Conservation (phyloP, 768 basidiomycete genomes). For the Saitozyma podzolica region DNA sequence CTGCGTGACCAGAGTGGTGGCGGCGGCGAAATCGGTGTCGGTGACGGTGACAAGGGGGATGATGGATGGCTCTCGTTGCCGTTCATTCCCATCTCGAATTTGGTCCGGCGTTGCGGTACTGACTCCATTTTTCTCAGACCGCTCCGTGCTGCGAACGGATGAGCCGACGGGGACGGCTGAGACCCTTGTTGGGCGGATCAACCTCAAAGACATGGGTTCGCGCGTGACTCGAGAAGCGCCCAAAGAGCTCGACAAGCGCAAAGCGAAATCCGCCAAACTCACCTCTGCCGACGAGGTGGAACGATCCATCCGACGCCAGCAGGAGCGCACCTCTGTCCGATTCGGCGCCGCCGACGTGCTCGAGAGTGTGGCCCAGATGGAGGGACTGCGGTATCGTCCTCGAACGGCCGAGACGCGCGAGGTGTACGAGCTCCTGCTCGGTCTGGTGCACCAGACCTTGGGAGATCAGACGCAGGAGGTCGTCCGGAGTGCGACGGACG, state of each 20-base stretch:
- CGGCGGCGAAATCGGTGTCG: no score
- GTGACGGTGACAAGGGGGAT: not conserved
- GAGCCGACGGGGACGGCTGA: conserved; percentile 97
- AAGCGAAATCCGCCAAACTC: conserved; percentile 66
- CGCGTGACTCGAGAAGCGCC: conserved; percentile 77
- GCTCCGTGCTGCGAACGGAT: conserved; percentile 70
- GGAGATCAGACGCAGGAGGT: conserved; percentile 97
- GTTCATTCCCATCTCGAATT: no score
- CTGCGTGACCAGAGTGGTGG: no score
- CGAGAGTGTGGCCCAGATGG: conserved; percentile 88
- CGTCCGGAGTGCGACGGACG: conserved; percentile 92
- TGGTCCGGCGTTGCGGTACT: not conserved
- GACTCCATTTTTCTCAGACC: conserved; percentile 20
- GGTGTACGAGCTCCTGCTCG: conserved; percentile 87
- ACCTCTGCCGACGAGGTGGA: conserved; percentile 49
- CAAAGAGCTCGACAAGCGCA: conserved; percentile 89
- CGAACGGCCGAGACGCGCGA: conserved; percentile 91
- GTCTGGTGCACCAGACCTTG: conserved; percentile 74
- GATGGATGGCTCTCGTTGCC: not conserved
- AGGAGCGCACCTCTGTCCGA: conserved; percentile 60
- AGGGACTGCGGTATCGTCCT: conserved; percentile 89
- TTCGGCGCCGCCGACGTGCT: conserved; percentile 81
- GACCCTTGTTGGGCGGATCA: conserved; percentile 84
- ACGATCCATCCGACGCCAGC: conserved; percentile 56
- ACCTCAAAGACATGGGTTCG: conserved; percentile 89